A percentile compares a stretch with the other conserved stretches of the same genome.
phyloP scores from a whole-genome alignment of 192 early-diverging fungal genomes.

The Thamnidium elegans region DNA sequence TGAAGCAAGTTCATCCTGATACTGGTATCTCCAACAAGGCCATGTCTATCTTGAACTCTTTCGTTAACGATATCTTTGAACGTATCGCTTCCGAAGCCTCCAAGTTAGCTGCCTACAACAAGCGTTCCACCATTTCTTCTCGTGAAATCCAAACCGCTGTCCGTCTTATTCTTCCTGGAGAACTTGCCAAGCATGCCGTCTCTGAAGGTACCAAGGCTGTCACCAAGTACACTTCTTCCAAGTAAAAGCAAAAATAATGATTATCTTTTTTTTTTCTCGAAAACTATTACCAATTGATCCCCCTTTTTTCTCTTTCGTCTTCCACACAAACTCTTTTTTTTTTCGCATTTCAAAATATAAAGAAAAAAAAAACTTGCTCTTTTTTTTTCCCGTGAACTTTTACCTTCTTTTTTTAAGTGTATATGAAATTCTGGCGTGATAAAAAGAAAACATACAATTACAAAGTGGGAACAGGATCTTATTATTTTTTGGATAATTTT shows the following conservation, averaged over 20 bases:
- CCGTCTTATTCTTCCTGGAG: constrained; percentile 70
- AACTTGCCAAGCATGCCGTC: constrained; percentile 95
- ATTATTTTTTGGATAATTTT: no score
- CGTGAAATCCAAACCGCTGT: constrained; percentile 81
- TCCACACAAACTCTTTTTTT: not conserved
- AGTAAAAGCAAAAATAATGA: no score
- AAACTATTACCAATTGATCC: not conserved
- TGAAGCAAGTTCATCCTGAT: constrained; percentile 97
- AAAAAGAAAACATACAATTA: no score
- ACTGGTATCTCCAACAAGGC: constrained; percentile 97
- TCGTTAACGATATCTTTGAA: constrained; percentile 97
- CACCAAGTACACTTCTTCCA: constrained; percentile 91
- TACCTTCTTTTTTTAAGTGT: no score
- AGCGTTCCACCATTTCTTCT: constrained; percentile 84
- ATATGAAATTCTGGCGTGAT: no score
- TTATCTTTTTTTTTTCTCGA: not conserved
- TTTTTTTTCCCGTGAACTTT: not conserved
- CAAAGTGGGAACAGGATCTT: no score
- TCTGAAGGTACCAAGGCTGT: constrained; percentile 98
- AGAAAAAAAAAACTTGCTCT: no score
- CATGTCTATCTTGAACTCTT: constrained; percentile 97
- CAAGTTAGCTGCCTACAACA: constrained; percentile 82
- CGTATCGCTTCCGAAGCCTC: constrained; percentile 73
- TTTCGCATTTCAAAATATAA: not conserved
- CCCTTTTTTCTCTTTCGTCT: not conserved